Conservation (phyloP, 2,329 filamentous ascomycete species). For the Penicillium paneum region DNA sequence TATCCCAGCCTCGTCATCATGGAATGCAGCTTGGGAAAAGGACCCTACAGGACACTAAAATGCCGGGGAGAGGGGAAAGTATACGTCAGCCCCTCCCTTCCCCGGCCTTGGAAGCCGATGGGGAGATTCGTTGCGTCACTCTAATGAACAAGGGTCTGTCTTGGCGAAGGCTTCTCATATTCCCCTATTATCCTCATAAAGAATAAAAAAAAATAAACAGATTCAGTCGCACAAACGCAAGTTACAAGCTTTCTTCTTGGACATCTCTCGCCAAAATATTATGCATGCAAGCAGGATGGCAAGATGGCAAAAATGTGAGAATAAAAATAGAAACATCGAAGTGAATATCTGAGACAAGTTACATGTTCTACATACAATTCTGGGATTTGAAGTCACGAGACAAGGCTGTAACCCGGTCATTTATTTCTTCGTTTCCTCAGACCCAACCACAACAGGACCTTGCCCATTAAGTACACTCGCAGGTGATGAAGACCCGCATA, state of each 20-base stretch:
- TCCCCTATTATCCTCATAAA: neutral
- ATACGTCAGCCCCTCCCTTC: slow-evolving; percentile 3
- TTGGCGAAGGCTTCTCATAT: neutral
- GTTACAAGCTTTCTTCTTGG: neutral
- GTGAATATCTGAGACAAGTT: neutral
- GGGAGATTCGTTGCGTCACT: slow-evolving; percentile 2
- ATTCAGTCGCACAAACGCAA: neutral
- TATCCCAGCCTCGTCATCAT: neutral
- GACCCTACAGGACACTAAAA: neutral
- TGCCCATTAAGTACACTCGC: slow-evolving; percentile 12
- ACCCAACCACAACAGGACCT: neutral
- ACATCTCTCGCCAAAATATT: neutral
- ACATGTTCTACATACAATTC: neutral
- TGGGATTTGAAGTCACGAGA: neutral
- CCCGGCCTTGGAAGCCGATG: neutral
- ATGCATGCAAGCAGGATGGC: neutral
- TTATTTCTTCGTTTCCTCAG: neutral
- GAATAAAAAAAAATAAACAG: too few species aligned
- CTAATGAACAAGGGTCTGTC: neutral
- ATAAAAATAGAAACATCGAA: neutral
- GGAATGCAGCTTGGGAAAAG: neutral
- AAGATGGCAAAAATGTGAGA: too few species aligned
- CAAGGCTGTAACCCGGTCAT: neutral
- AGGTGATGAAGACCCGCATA: slow-evolving; percentile 10
- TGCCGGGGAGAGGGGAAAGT: neutral